A percentile compares a stretch with the other conserved stretches of the same genome.
Conservation (phyloP, 352 stramenopile species). For the Phytophthora quininea region DNA sequence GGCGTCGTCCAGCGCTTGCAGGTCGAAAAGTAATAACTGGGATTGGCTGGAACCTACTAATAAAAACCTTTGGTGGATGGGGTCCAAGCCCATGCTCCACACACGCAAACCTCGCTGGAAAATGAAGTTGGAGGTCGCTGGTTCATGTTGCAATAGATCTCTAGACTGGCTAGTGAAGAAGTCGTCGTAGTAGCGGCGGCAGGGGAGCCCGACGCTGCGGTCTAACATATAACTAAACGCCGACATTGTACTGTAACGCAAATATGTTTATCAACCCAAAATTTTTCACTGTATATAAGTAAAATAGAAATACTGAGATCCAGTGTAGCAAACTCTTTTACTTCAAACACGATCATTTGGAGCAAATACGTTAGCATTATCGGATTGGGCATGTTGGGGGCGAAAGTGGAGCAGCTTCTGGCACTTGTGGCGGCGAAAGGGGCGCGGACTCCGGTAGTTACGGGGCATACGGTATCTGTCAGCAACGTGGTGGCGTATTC, state of each 20-base stretch:
- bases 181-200: slow-evolving; percentile 48
- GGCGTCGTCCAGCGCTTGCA: slow-evolving; percentile 55
- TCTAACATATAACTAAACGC: slow-evolving; percentile 64
- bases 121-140: slow-evolving; percentile 57
- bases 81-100: slow-evolving; percentile 68
- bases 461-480: slow-evolving; percentile 15
- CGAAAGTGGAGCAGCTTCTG: slow-evolving; percentile 52
- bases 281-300: too few species aligned
- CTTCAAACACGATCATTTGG: slow-evolving; percentile 13
- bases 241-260: not conserved
- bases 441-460: not conserved
- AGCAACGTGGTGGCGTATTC: slow-evolving; percentile 92
- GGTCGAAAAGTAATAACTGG: slow-evolving; percentile 66
- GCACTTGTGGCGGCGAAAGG: slow-evolving; percentile 42
- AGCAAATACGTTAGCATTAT: slow-evolving; percentile 8
- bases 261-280: too few species aligned
- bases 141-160: slow-evolving; percentile 22
- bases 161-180: slow-evolving; percentile 36
- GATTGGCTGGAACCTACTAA: slow-evolving; percentile 67
- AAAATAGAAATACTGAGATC: too few species aligned
- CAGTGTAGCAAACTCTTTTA: not conserved
- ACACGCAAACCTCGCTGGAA: slow-evolving; percentile 63
- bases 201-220: slow-evolving; percentile 53
- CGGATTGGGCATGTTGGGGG: slow-evolving; percentile 18
- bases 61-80: slow-evolving; percentile 60